Conservation (phyloP, 2,329 filamentous ascomycete species). For the Paecilomyces fulvus region DNA sequence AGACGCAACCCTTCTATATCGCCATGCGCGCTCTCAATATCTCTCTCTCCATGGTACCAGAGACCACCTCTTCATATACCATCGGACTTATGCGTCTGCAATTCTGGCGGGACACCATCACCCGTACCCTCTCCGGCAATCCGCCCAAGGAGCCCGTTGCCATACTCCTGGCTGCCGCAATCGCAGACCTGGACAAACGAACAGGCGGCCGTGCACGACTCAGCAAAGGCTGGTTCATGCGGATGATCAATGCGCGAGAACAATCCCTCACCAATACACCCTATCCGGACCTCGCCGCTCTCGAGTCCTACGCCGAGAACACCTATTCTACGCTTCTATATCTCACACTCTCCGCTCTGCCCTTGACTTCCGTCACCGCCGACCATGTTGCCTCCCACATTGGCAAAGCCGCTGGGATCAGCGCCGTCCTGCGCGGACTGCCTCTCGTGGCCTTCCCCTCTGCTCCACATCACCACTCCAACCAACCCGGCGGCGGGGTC, state of each 20-base stretch:
- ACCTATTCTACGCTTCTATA: conserved; percentile 93
- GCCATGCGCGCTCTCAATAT: conserved; percentile 88
- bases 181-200: conserved; percentile 47
- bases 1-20: conserved; percentile 73
- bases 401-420: conserved; percentile 86
- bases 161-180: conserved; percentile 66
- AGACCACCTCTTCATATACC: conserved; percentile 78
- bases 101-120: conserved; percentile 85
- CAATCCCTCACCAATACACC: conserved; percentile 76
- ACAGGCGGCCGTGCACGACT: conserved; percentile 42
- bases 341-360: conserved; percentile 69
- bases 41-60: conserved; percentile 81
- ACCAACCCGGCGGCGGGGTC: conserved; percentile 31
- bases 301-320: conserved; percentile 88
- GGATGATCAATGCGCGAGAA: conserved; percentile 73
- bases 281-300: conserved; percentile 60
- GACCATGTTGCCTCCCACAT: conserved; percentile 94
- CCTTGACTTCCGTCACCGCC: conserved; percentile 70
- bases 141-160: conserved; percentile 90
- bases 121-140: conserved; percentile 63
- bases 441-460: conserved; percentile 77
- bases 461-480: conserved; percentile 48
- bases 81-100: conserved; percentile 85
- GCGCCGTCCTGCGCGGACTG: conserved; percentile 75
- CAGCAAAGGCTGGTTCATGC: conserved; percentile 64